These are phyloP conservation scores for Penicillium psychrosexuale DNA, from an alignment of 2,329 filamentous ascomycete species.

Conservation along the genomic window DNA sequence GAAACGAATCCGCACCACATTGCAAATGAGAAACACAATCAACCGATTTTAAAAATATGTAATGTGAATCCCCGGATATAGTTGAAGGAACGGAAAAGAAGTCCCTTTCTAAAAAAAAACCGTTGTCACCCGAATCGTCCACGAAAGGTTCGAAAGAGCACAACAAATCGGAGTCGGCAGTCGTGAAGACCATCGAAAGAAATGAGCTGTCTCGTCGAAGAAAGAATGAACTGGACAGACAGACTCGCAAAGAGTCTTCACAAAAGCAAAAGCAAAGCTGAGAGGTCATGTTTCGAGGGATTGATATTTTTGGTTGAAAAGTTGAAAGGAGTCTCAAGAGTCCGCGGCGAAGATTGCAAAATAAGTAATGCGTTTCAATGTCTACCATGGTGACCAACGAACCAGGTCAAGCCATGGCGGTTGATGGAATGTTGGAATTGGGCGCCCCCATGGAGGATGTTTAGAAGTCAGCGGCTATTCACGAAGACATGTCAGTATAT, in stretches of 20 bases:
- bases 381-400: background rate
- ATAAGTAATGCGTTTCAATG: background rate
- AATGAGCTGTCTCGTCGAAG: background rate
- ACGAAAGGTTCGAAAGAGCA: slow-evolving; percentile 5
- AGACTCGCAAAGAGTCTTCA: slow-evolving; percentile 2
- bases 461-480: slow-evolving; percentile 4
- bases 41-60: background rate
- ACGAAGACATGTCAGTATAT: background rate
- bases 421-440: background rate
- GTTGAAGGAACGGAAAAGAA: slow-evolving; percentile 1
- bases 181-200: background rate
- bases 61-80: background rate
- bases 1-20: background rate
- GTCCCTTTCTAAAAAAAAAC: background rate
- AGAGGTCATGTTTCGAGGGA: background rate
- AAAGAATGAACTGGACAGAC: slow-evolving; percentile 9
- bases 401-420: background rate
- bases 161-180: background rate
- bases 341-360: background rate
- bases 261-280: slow-evolving; percentile 4
- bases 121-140: slow-evolving; percentile 5
- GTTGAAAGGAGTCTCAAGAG: slow-evolving; percentile 5
- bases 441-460: background rate
- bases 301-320: slow-evolving; percentile 1
- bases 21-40: background rate